Percentiles rank a stretch among this genome's conserved stretches.
phyloP scores from a whole-genome alignment of 2,329 filamentous ascomycete species.

The Raffaelea deltoideospora region DNA sequence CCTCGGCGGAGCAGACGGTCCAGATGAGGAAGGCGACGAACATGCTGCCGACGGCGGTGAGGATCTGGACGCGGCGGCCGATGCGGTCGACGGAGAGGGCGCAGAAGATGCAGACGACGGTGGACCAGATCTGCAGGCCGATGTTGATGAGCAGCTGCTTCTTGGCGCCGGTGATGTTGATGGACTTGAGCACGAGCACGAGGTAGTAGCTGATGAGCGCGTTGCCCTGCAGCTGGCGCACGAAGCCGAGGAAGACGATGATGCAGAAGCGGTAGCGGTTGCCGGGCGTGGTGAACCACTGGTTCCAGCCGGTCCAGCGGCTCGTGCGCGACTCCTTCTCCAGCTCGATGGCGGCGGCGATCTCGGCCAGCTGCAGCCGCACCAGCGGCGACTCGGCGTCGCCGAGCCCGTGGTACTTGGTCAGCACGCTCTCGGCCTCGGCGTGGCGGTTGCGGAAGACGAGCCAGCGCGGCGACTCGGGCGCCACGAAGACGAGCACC shows the following conservation, averaged over 20 bases:
- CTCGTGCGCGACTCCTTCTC: constrained; percentile 6
- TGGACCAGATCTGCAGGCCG: constrained; percentile 1
- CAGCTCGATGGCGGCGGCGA: constrained; percentile 6
- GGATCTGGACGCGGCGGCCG: constrained; percentile 19
- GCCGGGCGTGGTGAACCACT: constrained; percentile 6
- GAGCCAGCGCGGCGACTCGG: constrained; percentile 16
- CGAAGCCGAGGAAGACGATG: constrained; percentile 4
- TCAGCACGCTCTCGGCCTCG: constrained; percentile 6
- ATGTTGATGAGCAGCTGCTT: constrained; percentile 5
- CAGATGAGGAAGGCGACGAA: constrained; percentile 23
- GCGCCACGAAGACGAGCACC: constrained; percentile 8
- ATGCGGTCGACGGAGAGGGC: constrained; percentile 20
- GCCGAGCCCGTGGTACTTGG: constrained; percentile 9
- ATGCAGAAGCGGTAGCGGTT: constrained; percentile 10
- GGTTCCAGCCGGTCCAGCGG: constrained; percentile 5
- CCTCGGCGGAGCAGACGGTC: constrained; percentile 15
- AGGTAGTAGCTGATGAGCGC: constrained; percentile 9
- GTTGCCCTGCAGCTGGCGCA: constrained; percentile 10
- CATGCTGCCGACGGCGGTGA: constrained; percentile 22
- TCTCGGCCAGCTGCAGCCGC: constrained; percentile 8
- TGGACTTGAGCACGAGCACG: constrained; percentile 1
- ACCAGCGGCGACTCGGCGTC: constrained; percentile 6
- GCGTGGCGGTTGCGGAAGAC: constrained; percentile 8
- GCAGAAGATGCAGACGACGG: too few species aligned
- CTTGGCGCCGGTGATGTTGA: constrained; percentile 3